Conservation (phyloP, 495 filamentous ascomycete genomes). For the Penicillium egyptiacum region DNA sequence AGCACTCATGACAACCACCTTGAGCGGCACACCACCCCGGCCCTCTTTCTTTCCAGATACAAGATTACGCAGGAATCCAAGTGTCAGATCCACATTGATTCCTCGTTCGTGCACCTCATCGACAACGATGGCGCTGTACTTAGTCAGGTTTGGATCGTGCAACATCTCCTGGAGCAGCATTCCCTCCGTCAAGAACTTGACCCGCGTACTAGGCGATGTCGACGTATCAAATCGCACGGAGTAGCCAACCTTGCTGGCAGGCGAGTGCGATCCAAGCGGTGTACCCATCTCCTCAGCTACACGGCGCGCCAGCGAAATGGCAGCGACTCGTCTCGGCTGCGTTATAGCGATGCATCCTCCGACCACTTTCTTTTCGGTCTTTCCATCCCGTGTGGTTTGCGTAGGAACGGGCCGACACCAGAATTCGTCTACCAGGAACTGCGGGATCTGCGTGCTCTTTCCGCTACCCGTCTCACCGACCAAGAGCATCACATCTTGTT, state of each 20-base stretch:
- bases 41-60: conserved; percentile 56
- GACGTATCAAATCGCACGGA: conserved; percentile 92
- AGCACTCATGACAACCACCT: conserved; percentile 95
- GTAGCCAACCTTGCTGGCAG: conserved; percentile 81
- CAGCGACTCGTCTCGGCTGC: conserved; percentile 89
- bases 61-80: conserved; percentile 82
- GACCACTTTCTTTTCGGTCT: conserved; percentile 51
- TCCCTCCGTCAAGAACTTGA: conserved; percentile 96
- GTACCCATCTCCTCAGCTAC: conserved; percentile 92
- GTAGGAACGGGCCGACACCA: conserved; percentile 69
- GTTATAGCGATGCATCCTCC: conserved; percentile 94
- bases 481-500: conserved; percentile 77
- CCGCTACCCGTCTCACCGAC: conserved; percentile 95
- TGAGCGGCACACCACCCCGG: conserved; percentile 70
- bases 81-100: conserved; percentile 88
- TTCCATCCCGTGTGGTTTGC: conserved; percentile 42
- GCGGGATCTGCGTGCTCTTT: conserved; percentile 95
- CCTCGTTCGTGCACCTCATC: conserved; percentile 98
- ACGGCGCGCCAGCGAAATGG: conserved; percentile 84
- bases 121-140: conserved; percentile 87
- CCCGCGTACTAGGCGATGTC: conserved; percentile 65
- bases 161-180: conserved; percentile 96
- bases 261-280: conserved; percentile 63
- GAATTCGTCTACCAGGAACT: conserved; percentile 75
- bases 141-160: conserved; percentile 74